Percentiles rank a stretch among this genome's conserved stretches.
phyloP scores from a whole-genome alignment of 1,139 yeast species.

The Candida sp. region DNA sequence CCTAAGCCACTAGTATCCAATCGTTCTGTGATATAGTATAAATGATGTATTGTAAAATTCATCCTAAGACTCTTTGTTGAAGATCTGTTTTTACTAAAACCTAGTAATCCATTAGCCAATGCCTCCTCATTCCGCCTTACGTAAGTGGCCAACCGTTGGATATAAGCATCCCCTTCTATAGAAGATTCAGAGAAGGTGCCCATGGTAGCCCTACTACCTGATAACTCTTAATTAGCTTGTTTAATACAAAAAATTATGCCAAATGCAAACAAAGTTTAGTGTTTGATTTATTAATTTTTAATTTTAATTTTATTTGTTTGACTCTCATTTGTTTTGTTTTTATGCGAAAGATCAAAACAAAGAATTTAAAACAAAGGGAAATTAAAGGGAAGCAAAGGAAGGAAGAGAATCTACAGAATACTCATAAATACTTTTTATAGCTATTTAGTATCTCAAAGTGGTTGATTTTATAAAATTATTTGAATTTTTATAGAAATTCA shows the following conservation, averaged over 20 bases:
- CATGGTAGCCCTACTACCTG: slow-evolving; percentile 11
- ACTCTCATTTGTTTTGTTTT: slow-evolving; percentile 2
- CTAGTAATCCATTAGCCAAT: slow-evolving; percentile 43
- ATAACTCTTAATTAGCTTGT: neutral
- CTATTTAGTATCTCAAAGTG: too few relatives aligned
- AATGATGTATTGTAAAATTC: slow-evolving; percentile 58
- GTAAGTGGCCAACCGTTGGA: slow-evolving; percentile 39
- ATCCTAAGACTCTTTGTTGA: slow-evolving; percentile 50
- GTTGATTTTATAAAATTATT: too few relatives aligned
- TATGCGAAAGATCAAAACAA: neutral
- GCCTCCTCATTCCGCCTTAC: slow-evolving; percentile 42
- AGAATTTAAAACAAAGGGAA: neutral
- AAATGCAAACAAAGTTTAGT: too few relatives aligned
- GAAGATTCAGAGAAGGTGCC: slow-evolving; percentile 23
- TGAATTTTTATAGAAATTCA: too few relatives aligned
- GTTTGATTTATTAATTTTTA: neutral
- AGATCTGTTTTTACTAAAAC: slow-evolving; percentile 32
- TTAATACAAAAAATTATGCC: neutral
- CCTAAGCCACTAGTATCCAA: slow-evolving; percentile 53
- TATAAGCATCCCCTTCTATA: slow-evolving; percentile 42
- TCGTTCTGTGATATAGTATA: slow-evolving; percentile 56
- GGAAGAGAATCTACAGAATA: too few relatives aligned
- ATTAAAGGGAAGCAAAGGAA: too few relatives aligned
- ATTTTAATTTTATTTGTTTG: slow-evolving; percentile 1
- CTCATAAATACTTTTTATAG: too few relatives aligned